A percentile compares a stretch with the other conserved stretches of the same genome.
Conservation (phyloP, 345 rosid species). For the Sisymbrium irio region DNA sequence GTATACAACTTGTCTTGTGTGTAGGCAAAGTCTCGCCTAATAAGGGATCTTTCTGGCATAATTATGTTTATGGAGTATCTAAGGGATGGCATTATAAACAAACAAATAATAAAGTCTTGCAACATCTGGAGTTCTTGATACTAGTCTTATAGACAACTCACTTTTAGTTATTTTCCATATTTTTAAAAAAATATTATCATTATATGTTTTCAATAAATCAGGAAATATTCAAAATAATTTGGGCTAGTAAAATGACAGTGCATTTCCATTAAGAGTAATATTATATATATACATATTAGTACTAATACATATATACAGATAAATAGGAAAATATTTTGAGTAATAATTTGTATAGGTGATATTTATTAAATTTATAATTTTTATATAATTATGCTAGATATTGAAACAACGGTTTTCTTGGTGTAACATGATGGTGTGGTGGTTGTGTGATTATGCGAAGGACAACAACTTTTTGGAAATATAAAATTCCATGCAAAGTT, state of each 20-base stretch:
- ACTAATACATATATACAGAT: too few species aligned
- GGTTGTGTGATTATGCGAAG: slow-evolving; percentile 24
- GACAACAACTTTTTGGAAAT: slow-evolving; percentile 22
- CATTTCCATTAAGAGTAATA: background rate
- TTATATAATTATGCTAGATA: background rate
- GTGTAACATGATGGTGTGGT: slow-evolving; percentile 27
- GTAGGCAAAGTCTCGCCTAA: slow-evolving; percentile 16
- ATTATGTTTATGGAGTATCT: too few species aligned
- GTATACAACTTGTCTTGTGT: slow-evolving; percentile 21
- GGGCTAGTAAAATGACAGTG: background rate
- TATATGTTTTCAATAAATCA: background rate
- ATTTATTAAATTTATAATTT: background rate
- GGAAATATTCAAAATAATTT: background rate
- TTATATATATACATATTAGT: background rate
- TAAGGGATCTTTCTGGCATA: too few species aligned
- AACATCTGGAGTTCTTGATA: background rate
- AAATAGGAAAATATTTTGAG: too few species aligned
- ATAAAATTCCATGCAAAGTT: slow-evolving; percentile 20
- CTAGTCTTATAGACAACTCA: slow-evolving; percentile 2
- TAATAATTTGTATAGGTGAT: background rate
- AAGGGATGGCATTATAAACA: background rate
- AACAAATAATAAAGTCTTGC: background rate
- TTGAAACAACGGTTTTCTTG: slow-evolving; percentile 22
- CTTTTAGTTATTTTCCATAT: background rate
- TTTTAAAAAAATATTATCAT: background rate